Conservation (phyloP, 2,329 filamentous ascomycete species). For the Daldinia sp. region DNA sequence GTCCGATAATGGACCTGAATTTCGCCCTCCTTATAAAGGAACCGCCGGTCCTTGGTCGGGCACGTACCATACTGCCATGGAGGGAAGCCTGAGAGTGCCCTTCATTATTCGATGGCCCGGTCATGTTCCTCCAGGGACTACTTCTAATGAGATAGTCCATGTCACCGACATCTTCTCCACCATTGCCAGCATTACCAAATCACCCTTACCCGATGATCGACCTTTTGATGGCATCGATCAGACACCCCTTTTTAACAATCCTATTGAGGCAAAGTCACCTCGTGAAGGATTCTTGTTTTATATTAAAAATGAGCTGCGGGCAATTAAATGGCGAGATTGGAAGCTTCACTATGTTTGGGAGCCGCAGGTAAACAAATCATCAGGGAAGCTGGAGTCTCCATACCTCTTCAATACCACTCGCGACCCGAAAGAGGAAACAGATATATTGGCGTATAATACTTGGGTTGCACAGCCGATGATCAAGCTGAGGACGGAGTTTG, state of each 20-base stretch:
- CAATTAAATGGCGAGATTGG: slow-evolving; percentile 14
- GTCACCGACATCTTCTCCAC: slow-evolving; percentile 14
- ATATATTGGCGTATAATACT: neutral
- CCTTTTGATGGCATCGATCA: neutral
- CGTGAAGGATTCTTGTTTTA: neutral
- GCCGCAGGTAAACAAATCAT: slow-evolving; percentile 5
- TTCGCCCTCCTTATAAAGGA: neutral
- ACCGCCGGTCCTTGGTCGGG: slow-evolving; percentile 2
- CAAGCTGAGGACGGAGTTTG: neutral
- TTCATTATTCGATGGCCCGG: slow-evolving; percentile 9
- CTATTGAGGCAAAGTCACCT: neutral
- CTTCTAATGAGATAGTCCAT: slow-evolving; percentile 12
- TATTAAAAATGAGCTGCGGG: slow-evolving; percentile 8
- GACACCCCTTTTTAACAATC: neutral
- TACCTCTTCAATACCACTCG: neutral
- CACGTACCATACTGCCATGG: slow-evolving; percentile 1
- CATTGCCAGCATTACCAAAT: slow-evolving; percentile 9
- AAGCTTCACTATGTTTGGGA: slow-evolving; percentile 12
- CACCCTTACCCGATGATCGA: neutral
- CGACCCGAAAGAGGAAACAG: neutral
- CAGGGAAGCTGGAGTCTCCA: slow-evolving; percentile 3
- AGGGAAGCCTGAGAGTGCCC: slow-evolving; percentile 1
- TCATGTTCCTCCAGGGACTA: slow-evolving; percentile 8
- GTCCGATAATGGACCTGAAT: neutral
- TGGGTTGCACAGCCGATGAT: neutral